Evolutionary conservation across 257 asterid genomes (phyloP).

Genomic region (Solanum rostratum): DNA sequence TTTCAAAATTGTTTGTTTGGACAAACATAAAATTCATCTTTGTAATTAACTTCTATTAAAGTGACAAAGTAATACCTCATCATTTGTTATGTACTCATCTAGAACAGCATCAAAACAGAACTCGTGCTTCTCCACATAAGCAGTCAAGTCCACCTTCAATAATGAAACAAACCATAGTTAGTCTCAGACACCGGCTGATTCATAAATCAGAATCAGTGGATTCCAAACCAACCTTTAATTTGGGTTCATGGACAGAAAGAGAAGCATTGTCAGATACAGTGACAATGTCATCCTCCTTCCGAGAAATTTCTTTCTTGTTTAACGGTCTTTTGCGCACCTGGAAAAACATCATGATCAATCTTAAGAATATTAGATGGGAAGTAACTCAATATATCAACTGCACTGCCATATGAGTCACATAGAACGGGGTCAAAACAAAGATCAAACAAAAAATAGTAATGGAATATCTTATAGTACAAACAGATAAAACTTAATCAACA

Average conservation of each 20-base stretch:
- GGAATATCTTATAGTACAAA: background rate
- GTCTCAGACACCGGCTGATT: background rate
- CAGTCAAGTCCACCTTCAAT: constrained; percentile 94
- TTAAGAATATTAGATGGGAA: background rate
- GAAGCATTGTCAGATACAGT: constrained; percentile 67
- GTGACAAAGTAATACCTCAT: constrained; percentile 51
- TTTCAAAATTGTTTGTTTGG: background rate
- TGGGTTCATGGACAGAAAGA: constrained; percentile 89
- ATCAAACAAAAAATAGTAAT: background rate
- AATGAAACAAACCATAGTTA: constrained; percentile 22
- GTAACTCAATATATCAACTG: background rate
- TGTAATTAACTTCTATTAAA: background rate
- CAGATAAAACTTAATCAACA: background rate
- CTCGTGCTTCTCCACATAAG: constrained; percentile 95
- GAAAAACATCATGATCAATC: background rate
- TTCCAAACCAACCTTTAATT: constrained; percentile 83
- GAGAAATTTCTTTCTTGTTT: constrained; percentile 83
- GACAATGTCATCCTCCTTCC: constrained; percentile 94
- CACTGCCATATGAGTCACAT: background rate
- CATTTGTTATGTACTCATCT: constrained; percentile 82
- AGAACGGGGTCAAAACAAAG: background rate
- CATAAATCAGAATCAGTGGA: background rate
- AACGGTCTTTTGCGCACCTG: constrained; percentile 99
- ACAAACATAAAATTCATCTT: background rate
- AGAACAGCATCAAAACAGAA: constrained; percentile 98